Percentiles rank a stretch among this genome's conserved stretches.
phyloP scores from a whole-genome alignment of 371 early-diverging fungal species.

The Haplosporangium sp. region DNA sequence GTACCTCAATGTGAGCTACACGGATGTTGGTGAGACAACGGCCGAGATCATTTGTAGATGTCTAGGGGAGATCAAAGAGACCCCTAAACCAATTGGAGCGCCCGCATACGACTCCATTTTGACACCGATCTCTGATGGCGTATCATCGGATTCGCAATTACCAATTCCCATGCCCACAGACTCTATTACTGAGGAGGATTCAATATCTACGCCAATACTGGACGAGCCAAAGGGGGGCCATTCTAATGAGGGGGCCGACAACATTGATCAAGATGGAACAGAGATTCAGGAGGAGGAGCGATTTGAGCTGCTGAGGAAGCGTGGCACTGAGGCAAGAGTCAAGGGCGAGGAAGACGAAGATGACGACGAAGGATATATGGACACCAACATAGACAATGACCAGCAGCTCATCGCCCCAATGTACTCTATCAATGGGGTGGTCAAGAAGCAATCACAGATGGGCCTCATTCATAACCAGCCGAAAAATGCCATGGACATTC shows the following conservation, averaged over 20 bases:
- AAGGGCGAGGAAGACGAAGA: constrained; percentile 27
- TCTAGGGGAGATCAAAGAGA: constrained; percentile 29
- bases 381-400: constrained; percentile 22
- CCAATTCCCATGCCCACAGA: constrained; percentile 15
- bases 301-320: constrained; percentile 22
- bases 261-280: neutral
- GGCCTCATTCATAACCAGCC: constrained; percentile 33
- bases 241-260: neutral
- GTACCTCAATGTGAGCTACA: constrained; percentile 50
- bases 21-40: constrained; percentile 31
- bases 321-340: constrained; percentile 19
- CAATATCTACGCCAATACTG: neutral
- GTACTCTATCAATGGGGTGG: constrained; percentile 14
- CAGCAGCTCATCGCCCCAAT: constrained; percentile 11
- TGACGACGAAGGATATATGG: constrained; percentile 19
- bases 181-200: neutral
- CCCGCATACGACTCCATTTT: constrained; percentile 2
- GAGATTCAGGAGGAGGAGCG: constrained; percentile 28
- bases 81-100: neutral
- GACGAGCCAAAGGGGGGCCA: too few species aligned
- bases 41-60: constrained; percentile 39
- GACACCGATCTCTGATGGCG: constrained; percentile 5
- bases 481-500: constrained; percentile 35
- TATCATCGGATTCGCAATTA: constrained; percentile 3
- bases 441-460: constrained; percentile 44